phyloP scores from a whole-genome alignment of 768 basidiomycete genomes.

The Pulveroboletus sp. region DNA sequence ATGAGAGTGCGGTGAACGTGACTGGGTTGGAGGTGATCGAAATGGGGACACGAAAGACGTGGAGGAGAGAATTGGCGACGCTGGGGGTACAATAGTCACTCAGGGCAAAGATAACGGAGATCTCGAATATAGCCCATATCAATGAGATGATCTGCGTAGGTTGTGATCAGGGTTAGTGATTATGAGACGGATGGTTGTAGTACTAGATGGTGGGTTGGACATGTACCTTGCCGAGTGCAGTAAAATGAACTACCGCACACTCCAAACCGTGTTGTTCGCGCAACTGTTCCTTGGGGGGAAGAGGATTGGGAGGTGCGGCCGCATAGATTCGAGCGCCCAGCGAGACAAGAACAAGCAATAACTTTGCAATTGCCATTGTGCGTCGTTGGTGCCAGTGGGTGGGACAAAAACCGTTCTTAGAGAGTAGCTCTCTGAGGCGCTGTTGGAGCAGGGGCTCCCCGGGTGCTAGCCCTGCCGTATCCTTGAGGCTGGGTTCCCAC shows the following conservation, averaged over 20 bases:
- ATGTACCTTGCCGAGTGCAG: neutral
- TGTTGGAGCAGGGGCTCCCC: too few species aligned
- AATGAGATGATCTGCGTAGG: neutral
- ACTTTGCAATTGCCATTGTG: too few species aligned
- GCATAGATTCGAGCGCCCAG: neutral
- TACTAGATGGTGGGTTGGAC: neutral
- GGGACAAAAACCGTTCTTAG: too few species aligned
- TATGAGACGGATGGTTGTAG: too few species aligned
- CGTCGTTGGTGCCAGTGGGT: too few species aligned
- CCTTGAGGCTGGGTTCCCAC: too few species aligned
- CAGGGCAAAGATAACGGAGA: neutral
- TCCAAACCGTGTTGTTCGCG: slow-evolving; percentile 12
- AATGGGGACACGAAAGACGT: neutral
- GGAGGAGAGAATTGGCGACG: slow-evolving; percentile 2
- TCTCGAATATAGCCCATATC: slow-evolving; percentile 11
- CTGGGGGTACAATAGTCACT: neutral
- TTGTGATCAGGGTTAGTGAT: neutral
- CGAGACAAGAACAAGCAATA: neutral
- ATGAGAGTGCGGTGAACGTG: slow-evolving; percentile 9
- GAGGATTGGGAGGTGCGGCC: neutral
- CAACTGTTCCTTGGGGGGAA: slow-evolving; percentile 2
- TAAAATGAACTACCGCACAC: neutral
- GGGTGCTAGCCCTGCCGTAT: too few species aligned
- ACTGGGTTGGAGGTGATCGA: neutral
- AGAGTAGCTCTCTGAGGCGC: too few species aligned